phyloP scores from a whole-genome alignment of 371 early-diverging fungal species.

The Mortierella sp. region DNA sequence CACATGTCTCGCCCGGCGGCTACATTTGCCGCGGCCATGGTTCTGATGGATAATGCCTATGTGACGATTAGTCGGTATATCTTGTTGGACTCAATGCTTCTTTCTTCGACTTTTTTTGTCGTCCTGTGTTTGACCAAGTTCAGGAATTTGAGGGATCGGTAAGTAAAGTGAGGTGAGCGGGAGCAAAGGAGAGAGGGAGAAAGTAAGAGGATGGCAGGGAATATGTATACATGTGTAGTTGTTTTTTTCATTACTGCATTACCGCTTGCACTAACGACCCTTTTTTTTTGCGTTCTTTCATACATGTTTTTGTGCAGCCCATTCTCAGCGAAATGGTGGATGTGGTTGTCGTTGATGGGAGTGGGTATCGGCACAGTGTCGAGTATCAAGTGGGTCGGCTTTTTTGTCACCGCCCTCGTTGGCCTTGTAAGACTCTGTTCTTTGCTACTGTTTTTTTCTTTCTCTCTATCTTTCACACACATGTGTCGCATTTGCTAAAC shows the following conservation, averaged over 20 bases:
- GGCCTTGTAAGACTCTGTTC: slow-evolving; percentile 72
- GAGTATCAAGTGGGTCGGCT: slow-evolving; percentile 99
- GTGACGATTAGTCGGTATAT: slow-evolving; percentile 94
- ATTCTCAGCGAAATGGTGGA: slow-evolving; percentile 88
- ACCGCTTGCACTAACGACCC: background rate
- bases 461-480: background rate
- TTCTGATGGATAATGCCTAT: slow-evolving; percentile 89
- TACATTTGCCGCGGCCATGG: slow-evolving; percentile 85
- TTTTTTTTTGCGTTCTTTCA: background rate
- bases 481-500: background rate
- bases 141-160: slow-evolving; percentile 76
- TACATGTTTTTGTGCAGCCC: slow-evolving; percentile 61
- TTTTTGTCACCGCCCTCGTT: slow-evolving; percentile 94
- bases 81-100: slow-evolving; percentile 96
- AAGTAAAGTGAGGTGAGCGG: slow-evolving; percentile 29
- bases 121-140: slow-evolving; percentile 82
- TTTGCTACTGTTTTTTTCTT: background rate
- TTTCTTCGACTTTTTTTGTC: slow-evolving; percentile 91
- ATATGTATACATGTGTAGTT: background rate
- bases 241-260: background rate
- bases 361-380: slow-evolving; percentile 89
- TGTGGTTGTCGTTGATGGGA: slow-evolving; percentile 91
- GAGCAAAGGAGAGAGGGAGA: background rate
- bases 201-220: background rate
- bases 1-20: slow-evolving; percentile 73